These are phyloP conservation scores for Saccharomycopsis vini DNA, from an alignment of 805 yeast species.

Conservation along the genomic window DNA sequence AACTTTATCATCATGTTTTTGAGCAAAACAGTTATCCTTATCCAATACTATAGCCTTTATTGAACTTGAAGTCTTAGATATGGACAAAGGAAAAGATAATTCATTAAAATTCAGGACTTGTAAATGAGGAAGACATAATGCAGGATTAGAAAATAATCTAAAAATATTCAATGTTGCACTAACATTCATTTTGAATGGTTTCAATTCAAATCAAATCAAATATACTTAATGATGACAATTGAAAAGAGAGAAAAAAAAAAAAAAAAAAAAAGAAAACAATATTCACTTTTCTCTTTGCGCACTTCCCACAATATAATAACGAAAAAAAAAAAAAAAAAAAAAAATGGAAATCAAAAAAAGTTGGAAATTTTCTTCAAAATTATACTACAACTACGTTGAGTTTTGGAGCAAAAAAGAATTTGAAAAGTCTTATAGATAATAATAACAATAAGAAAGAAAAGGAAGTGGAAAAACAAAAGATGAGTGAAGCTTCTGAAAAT, in stretches of 20 bases:
- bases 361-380: too few species aligned
- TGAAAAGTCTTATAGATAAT: not conserved
- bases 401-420: constrained; percentile 1
- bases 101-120: constrained; percentile 49
- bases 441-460: too few species aligned
- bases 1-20: constrained; percentile 67
- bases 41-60: constrained; percentile 80
- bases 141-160: constrained; percentile 51
- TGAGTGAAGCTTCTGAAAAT: not conserved
- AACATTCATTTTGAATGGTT: constrained; percentile 47
- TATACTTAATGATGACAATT: too few species aligned
- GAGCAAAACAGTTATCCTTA: constrained; percentile 92
- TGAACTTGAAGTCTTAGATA: constrained; percentile 15
- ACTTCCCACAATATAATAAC: too few species aligned
- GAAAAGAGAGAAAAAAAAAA: too few species aligned
- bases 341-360: too few species aligned
- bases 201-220: too few species aligned
- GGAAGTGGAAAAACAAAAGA: not conserved
- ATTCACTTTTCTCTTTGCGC: too few species aligned
- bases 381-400: too few species aligned
- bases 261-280: too few species aligned
- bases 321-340: too few species aligned
- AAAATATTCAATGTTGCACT: constrained; percentile 70
- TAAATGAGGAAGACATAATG: constrained; percentile 60
- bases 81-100: constrained; percentile 26